These are phyloP conservation scores for Sphagnum magellanicum DNA, from an alignment of 228 moss, liverwort and hornwort species.

Conservation along the genomic window DNA sequence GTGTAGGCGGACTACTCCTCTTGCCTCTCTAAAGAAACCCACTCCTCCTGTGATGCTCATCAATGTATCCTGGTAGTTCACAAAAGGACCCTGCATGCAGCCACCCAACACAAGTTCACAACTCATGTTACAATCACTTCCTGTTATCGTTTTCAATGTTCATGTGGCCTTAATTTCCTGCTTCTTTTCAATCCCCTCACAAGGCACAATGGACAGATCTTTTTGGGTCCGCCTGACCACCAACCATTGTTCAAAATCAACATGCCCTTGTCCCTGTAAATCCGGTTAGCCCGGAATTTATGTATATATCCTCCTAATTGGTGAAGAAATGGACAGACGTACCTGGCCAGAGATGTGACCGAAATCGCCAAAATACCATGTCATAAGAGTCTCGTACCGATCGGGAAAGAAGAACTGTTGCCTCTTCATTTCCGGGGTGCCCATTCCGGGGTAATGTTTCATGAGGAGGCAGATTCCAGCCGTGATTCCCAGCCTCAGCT, in stretches of 20 bases:
- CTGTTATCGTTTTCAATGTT: no score
- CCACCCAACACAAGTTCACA: no score
- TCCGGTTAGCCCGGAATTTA: no score
- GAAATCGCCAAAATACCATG: constrained; percentile 60
- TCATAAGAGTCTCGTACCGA: constrained; percentile 55
- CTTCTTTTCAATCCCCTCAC: no score
- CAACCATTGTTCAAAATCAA: no score
- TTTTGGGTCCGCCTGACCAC: no score
- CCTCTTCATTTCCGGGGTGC: constrained; percentile 26
- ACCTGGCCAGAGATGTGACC: constrained; percentile 46
- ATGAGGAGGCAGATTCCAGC: constrained; percentile 47
- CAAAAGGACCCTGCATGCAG: constrained; percentile 31
- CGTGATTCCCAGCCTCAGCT: constrained; percentile 38
- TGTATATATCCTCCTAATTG: no score
- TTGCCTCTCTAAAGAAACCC: constrained; percentile 42
- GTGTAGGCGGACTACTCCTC: constrained; percentile 42
- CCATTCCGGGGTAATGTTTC: constrained; percentile 39
- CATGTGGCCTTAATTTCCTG: no score
- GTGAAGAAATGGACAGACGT: neutral
- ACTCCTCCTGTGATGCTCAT: constrained; percentile 43
- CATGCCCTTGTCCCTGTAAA: no score
- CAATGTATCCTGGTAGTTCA: constrained; percentile 30
- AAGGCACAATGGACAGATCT: no score
- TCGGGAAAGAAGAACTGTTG: constrained; percentile 34
- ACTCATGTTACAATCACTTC: no score